Base-by-base conservation (phyloP, 257 asterid species). In the Lithospermum erythrorhizon region DNA sequence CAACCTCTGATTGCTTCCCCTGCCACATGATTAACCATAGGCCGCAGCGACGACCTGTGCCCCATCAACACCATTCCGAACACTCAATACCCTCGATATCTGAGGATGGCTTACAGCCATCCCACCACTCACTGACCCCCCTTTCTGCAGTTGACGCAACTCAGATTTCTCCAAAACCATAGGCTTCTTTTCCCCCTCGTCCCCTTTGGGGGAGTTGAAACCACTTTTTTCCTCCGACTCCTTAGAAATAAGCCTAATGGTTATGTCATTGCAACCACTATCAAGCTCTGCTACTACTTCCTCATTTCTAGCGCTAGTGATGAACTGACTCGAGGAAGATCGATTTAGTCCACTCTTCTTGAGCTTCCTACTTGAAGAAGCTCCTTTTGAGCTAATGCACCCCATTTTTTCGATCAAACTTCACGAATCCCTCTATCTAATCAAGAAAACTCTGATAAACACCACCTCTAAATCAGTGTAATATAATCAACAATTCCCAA, bases 1-100 rank as follows among this genome's bases (percentile, higher is more conserved):
- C 96, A 88, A 57, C 96, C 96, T 77, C 83, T 88, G 73, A 89
- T 80, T 47, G 96, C 96, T 78, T 89, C 96, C 63, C 96, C 95
- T 41, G 96, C 96, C 61, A 79, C 95, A n/a, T 9, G 89, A 89
- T 79, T 59, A 89, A 69, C 95, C 96, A 89, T 0, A 10, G 96
- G 96, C 96, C 96, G 86, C 96, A 35, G 95, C 95, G 59, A 77
- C 84, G 51, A 78, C 80, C 69, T 89, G 96, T 19, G 94, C 82
- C 21, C 85, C 96, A 49, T 89, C 96, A 54, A 81, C 78, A 53
- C 95, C 95, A 70, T 87, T 78, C 67, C 72, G 70, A 14, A 82
- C 71, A 69, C 73, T 81, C 51, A 89, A 83, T 35, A 68, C 77
- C 76, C 81, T 73, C 69, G 80, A 80, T 20, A 86, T 67, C 67